Evolutionary conservation across 768 basidiomycete genomes (phyloP), one percentile per base, ranked within the genome.

Genomic region (Zangia roseola): DNA sequence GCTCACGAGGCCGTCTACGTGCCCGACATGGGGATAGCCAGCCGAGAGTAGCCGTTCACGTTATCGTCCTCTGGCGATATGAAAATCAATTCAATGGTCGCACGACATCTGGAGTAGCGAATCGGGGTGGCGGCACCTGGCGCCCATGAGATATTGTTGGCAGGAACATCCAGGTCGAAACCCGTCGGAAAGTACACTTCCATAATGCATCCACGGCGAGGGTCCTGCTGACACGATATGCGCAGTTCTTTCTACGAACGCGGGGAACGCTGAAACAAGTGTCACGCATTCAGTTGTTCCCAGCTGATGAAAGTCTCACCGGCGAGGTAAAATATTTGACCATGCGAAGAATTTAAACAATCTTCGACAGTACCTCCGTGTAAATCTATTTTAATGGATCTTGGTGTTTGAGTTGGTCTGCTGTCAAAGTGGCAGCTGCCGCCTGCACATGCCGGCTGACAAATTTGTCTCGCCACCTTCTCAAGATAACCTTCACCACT

Each of bases 101-200:
- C 59, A 67, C 63, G 65, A 68, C 31, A 31, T 45, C 37, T 54
- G 39, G 52, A 52, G 47, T 31, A 58, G 62, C 41, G 56, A 42
- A 64, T 55, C 53, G 47, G 34, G 49, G 36, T 59, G 56, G 53
- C 44, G 25, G 38, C 34, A 49, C 31, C 20, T 43, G 40, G 38
- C 50, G 40, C 30, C 52, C 52, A 46, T 49, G 51, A 41, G 51
- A 47, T 50, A 48, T 48, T 54, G 53, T 49, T 56, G 30, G 55
- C 56, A 55, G 61, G 58, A 64, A 64, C 64, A 47, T 50, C 44
- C 47, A 51, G 47, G 64, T 56, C 55, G 61, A 62, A 62, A 65
- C 66, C 48, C 55, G 55, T 65, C 51, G 48, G 60, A 66, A 59
- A 55, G 37, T 42, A 49, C 36, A 46, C 59, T 69, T 69, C 62